Evolutionary conservation across 2,329 filamentous ascomycete genomes (phyloP).

Genomic region (Helotiales sp.): DNA sequence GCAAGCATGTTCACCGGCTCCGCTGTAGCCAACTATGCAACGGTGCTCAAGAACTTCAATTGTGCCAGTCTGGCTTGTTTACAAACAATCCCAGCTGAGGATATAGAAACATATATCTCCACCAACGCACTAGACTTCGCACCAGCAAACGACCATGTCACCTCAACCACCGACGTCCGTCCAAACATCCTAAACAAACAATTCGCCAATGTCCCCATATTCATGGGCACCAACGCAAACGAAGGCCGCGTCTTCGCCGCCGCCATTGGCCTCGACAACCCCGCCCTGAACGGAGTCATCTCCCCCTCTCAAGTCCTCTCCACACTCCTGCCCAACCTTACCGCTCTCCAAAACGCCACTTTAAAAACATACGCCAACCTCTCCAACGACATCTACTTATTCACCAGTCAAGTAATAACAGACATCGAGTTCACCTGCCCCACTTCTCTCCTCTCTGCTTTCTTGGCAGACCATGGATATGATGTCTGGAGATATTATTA

Average conservation of each 20-base stretch:
- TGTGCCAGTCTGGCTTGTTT: background rate
- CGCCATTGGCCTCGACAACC: background rate
- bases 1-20: background rate
- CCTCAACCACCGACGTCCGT: background rate
- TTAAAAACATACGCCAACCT: background rate
- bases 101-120: background rate
- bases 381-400: background rate
- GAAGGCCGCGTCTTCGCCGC: slow-evolving; percentile 2
- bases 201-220: background rate
- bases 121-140: background rate
- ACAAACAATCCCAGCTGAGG: background rate
- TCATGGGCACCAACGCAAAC: background rate
- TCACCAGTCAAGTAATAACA: background rate
- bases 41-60: background rate
- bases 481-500: background rate
- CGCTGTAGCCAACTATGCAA: background rate
- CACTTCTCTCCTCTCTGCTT: background rate
- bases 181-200: background rate
- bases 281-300: background rate
- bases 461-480: background rate
- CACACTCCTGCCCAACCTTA: background rate
- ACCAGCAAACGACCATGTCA: background rate
- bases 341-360: background rate
- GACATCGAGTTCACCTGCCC: background rate
- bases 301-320: background rate